A percentile compares a stretch with the other conserved stretches of the same genome.
phyloP scores from a whole-genome alignment of 2,329 filamentous ascomycete genomes.

The Calonectria honghensis region DNA sequence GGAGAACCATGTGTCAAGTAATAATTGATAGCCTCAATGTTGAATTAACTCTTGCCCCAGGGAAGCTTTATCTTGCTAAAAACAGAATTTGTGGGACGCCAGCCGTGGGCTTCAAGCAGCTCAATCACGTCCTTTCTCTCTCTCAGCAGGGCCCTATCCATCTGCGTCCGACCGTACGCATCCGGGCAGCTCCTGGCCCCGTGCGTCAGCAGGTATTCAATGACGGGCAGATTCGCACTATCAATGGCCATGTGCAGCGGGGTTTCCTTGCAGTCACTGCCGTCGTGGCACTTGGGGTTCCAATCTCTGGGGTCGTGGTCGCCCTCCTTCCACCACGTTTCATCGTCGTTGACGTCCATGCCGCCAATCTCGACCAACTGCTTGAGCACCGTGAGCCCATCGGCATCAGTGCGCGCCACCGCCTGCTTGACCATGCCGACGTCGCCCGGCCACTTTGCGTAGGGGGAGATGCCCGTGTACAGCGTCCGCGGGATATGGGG shows the following conservation, averaged over 20 bases:
- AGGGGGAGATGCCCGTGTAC: constrained; percentile 30
- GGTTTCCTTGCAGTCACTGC: constrained; percentile 33
- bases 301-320: constrained; percentile 38
- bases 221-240: constrained; percentile 6
- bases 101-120: constrained; percentile 16
- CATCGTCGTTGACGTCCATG: constrained; percentile 37
- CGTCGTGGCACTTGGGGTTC: constrained; percentile 33
- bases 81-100: neutral
- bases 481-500: constrained; percentile 31
- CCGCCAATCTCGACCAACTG: constrained; percentile 36
- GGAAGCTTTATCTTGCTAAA: neutral
- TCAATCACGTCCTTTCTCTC: constrained; percentile 9
- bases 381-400: constrained; percentile 30
- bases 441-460: constrained; percentile 38
- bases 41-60: neutral
- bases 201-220: constrained; percentile 36
- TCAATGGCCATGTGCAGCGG: constrained; percentile 39
- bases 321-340: constrained; percentile 36
- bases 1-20: neutral
- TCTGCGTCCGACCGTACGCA: constrained; percentile 16
- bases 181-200: constrained; percentile 31
- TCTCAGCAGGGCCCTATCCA: constrained; percentile 25
- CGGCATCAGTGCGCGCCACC: constrained; percentile 22
- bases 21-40: neutral
- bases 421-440: constrained; percentile 23